Base-by-base conservation (phyloP, 495 filamentous ascomycete genomes). In the Penicillium malachiteum region DNA sequence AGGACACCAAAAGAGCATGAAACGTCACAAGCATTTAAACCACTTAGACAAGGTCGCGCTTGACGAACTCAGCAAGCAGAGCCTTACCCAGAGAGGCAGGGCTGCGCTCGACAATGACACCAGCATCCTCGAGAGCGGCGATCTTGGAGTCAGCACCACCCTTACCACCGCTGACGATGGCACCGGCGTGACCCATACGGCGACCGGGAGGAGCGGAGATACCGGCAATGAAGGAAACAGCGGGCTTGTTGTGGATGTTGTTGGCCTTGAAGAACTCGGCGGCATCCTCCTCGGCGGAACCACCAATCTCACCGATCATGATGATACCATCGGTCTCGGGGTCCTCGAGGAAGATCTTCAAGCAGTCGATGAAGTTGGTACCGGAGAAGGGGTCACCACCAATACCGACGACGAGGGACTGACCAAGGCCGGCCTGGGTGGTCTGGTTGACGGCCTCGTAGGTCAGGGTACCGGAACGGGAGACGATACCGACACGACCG, bases 361-460 rank as follows among this genome's bases (percentile, higher is more conserved):
- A 81, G 83, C 94, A 96, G 81, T 98, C 94, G 76, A 96, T 98
- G 80, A 98, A 98, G 84, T 96, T 97, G 68, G 94, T 97, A 60
- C 94, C 94, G 64, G 89, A 94, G 84, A 99, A 99, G 50, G 94
- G 94, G 72, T 99, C 94, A 71, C 94, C 94, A 60, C 94, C 94
- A 68, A 99, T 99, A 71, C 94, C 94, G 60, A 99, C 89, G 63
- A 99, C 94, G 55, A 99, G 90, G 12, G 91, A 96, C 79, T 99
- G 94, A 52, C 94, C 94, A 52, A 99, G 87, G 43, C 94, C 95
- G 60, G 91, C 91, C 78, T 92, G 86, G 50, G 94, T 97, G 54
- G 94, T 99, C 80, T 99, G 94, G 84, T 97, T 99, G 73, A 99
- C 94, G 65, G 94, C 94, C 80, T 99, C 94, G 78, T 99, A 99